A percentile compares a stretch with the other conserved stretches of the same genome.
phyloP scores from a whole-genome alignment of 129 eudicot species.

The Cynara cardunculus region DNA sequence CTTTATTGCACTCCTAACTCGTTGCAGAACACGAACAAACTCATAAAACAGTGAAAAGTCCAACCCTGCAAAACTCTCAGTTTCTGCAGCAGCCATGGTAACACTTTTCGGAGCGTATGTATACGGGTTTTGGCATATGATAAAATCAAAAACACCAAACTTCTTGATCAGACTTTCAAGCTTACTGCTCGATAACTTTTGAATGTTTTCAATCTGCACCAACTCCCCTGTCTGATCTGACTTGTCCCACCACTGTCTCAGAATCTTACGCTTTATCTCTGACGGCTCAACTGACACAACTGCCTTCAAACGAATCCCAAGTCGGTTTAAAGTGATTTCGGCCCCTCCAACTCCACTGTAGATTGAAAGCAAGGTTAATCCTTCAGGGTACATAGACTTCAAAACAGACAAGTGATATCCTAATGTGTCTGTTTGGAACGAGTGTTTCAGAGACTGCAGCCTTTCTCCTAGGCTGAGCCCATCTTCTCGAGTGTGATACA shows the following conservation, averaged over 20 bases:
- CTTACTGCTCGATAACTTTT: conserved; percentile 49
- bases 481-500: conserved; percentile 50
- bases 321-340: conserved; percentile 71
- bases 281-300: conserved; percentile 80
- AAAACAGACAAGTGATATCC: conserved; percentile 71
- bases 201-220: conserved; percentile 72
- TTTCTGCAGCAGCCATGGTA: conserved; percentile 24
- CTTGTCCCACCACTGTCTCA: conserved; percentile 75
- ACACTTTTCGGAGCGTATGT: conserved; percentile 29
- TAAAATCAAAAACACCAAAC: conserved; percentile 70
- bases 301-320: conserved; percentile 64
- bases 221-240: conserved; percentile 69
- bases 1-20: conserved; percentile 53
- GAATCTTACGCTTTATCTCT: conserved; percentile 57
- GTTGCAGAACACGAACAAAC: conserved; percentile 80
- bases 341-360: conserved; percentile 88
- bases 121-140: conserved; percentile 67
- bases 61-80: conserved; percentile 36
- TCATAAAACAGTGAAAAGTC: conserved; percentile 71
- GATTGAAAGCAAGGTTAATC: conserved; percentile 65
- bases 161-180: conserved; percentile 49
- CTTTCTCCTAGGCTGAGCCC: conserved; percentile 56
- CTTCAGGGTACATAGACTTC: conserved; percentile 59
- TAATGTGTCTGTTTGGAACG: conserved; percentile 77
- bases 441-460: conserved; percentile 46